Evolutionary conservation across 1,139 yeast genomes (phyloP).

Genomic region (Geotrichum citri-aurantii): DNA sequence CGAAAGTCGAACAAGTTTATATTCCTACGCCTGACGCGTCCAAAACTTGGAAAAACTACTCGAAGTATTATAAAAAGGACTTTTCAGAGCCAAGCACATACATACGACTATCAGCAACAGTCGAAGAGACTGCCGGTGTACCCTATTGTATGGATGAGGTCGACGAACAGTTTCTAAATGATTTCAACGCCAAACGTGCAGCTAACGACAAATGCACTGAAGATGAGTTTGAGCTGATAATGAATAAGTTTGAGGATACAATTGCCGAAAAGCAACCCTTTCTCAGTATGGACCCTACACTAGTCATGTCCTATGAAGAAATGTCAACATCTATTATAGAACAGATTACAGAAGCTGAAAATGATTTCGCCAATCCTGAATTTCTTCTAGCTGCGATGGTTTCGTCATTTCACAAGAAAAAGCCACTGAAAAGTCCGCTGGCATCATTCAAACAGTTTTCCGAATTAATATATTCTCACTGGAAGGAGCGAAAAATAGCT

Average conservation of each 20-base stretch:
- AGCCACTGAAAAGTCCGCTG: constrained; percentile 34
- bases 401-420: constrained; percentile 4
- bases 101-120: constrained; percentile 87
- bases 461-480: constrained; percentile 64
- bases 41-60: constrained; percentile 70
- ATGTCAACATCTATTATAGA: constrained; percentile 37
- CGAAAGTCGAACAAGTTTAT: constrained; percentile 58
- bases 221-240: constrained; percentile 77
- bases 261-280: constrained; percentile 84
- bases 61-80: constrained; percentile 59
- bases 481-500: constrained; percentile 68
- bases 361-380: constrained; percentile 36
- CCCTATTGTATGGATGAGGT: constrained; percentile 86
- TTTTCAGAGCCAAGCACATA: constrained; percentile 73
- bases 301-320: constrained; percentile 66
- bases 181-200: constrained; percentile 37
- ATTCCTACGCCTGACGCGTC: constrained; percentile 98
- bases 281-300: constrained; percentile 74
- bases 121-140: constrained; percentile 86
- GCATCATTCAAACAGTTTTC: constrained; percentile 62
- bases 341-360: constrained; percentile 30
- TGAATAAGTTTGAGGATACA: constrained; percentile 67
- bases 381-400: constrained; percentile 27
- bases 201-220: constrained; percentile 48
- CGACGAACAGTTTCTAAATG: constrained; percentile 63